Evolutionary conservation across 768 basidiomycete genomes (phyloP), one percentile per base, ranked within the genome.

Genomic region (Boletus patriciae): DNA sequence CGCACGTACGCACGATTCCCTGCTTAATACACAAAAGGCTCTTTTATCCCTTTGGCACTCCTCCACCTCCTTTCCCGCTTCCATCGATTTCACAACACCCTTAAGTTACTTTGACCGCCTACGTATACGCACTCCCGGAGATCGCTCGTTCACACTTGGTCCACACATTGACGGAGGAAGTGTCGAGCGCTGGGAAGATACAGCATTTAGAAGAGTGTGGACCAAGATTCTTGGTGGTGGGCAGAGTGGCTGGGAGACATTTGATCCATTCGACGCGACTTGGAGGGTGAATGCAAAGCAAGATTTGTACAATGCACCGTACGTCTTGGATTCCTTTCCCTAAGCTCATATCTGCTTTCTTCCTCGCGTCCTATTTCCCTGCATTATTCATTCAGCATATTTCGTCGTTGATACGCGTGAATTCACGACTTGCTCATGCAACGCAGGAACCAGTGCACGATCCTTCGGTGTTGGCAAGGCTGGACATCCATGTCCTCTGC

Each of bases 71-170:
- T 53, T 62, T 29, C 73, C 80, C 50, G 68, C 77, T 1, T 58
- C 64, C 29, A 69, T 87, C 52, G 76, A 74, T 54, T 76, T 89
- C 29, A 62, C 71, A 12, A 83, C 77, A 3, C 87, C 88, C 1
- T 71, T 92, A n/a, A 83, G 84, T 1, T 92, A 92, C 69, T 88
- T 83, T 56, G 90, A 93, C 70, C 79, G 90, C 7, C 73, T 92
- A 12, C 79, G 89, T 3, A 88, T 91, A 46, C 80, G 91, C 6
- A 78, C 78, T 29, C 87, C 89, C 0, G 91, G 90, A 0, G 89
- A 90, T 58, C 70, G 77, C 13, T 78, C 78, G 46, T 91, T 91
- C 65, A 78, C 83, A 0, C 73, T 91, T 3, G 87, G 84, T 0
- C 84, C 87, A 12, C 85, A 87, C 52, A 68, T 77, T 16, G 82